These are phyloP conservation scores for Debaryomycetaceae sp. DNA, from an alignment of 1,139 yeast species.

Conservation along the genomic window DNA sequence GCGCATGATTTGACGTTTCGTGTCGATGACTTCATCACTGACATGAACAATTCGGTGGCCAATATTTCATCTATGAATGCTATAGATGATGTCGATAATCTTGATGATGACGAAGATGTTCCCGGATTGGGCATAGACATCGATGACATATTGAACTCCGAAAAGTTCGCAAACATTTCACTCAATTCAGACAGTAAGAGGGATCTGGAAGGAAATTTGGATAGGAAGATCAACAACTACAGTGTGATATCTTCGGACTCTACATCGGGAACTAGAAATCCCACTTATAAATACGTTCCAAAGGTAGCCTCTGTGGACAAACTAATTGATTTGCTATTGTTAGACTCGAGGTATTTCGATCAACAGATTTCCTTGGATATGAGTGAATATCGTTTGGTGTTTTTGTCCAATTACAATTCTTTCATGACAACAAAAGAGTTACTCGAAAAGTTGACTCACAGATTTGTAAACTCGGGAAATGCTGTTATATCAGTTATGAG, in stretches of 20 bases:
- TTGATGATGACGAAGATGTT: constrained; percentile 35
- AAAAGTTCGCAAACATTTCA: constrained; percentile 36
- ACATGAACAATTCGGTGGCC: constrained; percentile 18
- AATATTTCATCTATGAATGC: constrained; percentile 20
- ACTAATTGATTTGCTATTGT: constrained; percentile 39
- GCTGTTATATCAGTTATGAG: constrained; percentile 49
- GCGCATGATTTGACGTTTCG: constrained; percentile 36
- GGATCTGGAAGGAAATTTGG: constrained; percentile 1
- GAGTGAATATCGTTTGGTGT: constrained; percentile 43
- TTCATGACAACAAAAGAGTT: constrained; percentile 42
- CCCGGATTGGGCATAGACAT: constrained; percentile 46
- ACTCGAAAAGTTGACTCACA: constrained; percentile 40
- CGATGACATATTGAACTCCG: constrained; percentile 42
- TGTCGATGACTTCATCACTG: constrained; percentile 37
- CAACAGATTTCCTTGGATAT: constrained; percentile 38
- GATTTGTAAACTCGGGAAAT: constrained; percentile 46
- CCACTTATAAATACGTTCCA: constrained; percentile 31
- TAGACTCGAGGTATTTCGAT: constrained; percentile 39
- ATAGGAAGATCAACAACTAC: background rate
- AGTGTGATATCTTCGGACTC: constrained; percentile 8
- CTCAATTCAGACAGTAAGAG: constrained; percentile 12
- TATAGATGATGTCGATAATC: constrained; percentile 27
- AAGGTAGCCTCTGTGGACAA: constrained; percentile 40
- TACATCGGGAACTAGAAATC: constrained; percentile 6
- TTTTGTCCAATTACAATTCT: constrained; percentile 40